A percentile compares a stretch with the other conserved stretches of the same genome.
These are phyloP conservation scores for Aspergillus eucalypticola DNA, from an alignment of 2,329 filamentous ascomycete genomes.

Conservation along the genomic window DNA sequence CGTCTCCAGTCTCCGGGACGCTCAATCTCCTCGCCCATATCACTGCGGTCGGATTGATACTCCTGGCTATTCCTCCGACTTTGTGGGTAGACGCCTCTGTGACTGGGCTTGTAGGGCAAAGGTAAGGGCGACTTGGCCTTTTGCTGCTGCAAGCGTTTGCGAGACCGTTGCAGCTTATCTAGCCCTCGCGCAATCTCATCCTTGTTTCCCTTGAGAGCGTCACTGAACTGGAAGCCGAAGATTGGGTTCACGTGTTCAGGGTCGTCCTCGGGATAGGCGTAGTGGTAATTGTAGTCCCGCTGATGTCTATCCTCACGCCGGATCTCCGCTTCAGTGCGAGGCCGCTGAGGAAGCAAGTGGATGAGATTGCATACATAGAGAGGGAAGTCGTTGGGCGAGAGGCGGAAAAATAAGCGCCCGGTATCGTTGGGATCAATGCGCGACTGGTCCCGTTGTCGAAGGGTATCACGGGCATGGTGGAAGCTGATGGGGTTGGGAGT, in stretches of 20 bases:
- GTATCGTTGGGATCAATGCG: background rate
- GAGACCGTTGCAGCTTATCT: background rate
- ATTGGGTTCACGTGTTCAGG: background rate
- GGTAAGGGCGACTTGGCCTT: background rate
- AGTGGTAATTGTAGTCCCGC: background rate
- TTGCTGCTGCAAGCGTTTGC: background rate
- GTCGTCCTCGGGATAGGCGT: background rate
- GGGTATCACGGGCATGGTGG: background rate
- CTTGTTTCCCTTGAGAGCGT: background rate
- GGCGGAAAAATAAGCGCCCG: conserved; percentile 1
- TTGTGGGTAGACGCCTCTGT: background rate
- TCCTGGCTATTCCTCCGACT: background rate
- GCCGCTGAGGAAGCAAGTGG: background rate
- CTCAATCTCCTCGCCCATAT: background rate
- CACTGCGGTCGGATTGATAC: background rate
- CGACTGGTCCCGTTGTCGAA: background rate
- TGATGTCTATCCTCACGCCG: conserved; percentile 2
- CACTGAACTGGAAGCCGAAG: conserved; percentile 1
- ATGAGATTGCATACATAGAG: conserved; percentile 1
- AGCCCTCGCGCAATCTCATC: conserved; percentile 5
- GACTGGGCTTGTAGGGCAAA: background rate
- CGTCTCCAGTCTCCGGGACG: conserved; percentile 3
- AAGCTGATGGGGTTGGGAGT: background rate
- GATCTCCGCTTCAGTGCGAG: conserved; percentile 1
- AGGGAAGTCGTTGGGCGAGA: conserved; percentile 1